Evolutionary conservation across 1,139 yeast genomes (phyloP).

Genomic region (Torulaspora pretoriensis): DNA sequence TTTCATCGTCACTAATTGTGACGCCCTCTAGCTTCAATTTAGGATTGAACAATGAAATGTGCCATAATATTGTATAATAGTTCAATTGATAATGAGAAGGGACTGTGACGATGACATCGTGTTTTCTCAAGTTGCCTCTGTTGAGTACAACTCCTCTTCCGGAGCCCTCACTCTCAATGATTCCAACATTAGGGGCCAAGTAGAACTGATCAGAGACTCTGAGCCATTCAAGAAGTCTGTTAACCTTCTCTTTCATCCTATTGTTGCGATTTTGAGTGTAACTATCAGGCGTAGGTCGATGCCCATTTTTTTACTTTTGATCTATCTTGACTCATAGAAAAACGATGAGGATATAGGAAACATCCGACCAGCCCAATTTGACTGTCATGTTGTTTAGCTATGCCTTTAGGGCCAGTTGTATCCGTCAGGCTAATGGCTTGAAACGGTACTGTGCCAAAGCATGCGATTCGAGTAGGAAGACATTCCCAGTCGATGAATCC

Average conservation of each 20-base stretch:
- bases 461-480: constrained; percentile 10
- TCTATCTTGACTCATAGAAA: not conserved
- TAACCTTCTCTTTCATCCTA: constrained; percentile 18
- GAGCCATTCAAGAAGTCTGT: constrained; percentile 25
- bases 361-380: not conserved
- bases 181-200: constrained; percentile 24
- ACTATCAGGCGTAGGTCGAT: not conserved
- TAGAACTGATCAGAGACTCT: constrained; percentile 18
- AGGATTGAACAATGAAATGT: constrained; percentile 38
- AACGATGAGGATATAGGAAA: not conserved
- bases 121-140: constrained; percentile 34
- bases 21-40: constrained; percentile 28
- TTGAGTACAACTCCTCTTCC: constrained; percentile 64
- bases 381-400: not conserved
- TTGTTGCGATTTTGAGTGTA: not conserved
- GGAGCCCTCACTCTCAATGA: constrained; percentile 39
- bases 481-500: constrained; percentile 32
- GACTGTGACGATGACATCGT: constrained; percentile 50
- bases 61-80: constrained; percentile 49
- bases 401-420: not conserved
- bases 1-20: constrained; percentile 6
- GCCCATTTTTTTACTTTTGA: not conserved
- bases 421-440: not conserved
- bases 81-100: constrained; percentile 61
- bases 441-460: constrained; percentile 1